Percentiles rank a stretch among this genome's conserved stretches.
These are phyloP conservation scores for Plasmodium gonderi DNA, from an alignment of 169 alveolate species.

Conservation along the genomic window DNA sequence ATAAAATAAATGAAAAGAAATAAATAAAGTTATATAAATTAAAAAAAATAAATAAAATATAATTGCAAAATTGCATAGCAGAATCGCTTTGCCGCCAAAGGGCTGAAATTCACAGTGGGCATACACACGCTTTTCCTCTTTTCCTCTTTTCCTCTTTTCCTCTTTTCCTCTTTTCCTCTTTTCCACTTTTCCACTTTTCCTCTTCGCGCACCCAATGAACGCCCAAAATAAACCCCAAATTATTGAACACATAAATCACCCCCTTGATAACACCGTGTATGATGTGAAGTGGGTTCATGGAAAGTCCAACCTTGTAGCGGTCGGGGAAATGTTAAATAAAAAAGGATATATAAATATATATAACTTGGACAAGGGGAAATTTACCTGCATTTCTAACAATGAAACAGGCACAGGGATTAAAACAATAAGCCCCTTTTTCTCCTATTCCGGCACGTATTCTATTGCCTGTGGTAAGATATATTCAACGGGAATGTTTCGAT, in stretches of 20 bases:
- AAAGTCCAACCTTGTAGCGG: conserved; percentile 85
- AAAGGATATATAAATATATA: conserved; percentile 89
- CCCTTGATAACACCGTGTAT: conserved; percentile 88
- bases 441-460: conserved; percentile 84
- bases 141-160: too few relatives aligned
- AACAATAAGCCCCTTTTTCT: conserved; percentile 84
- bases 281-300: conserved; percentile 91
- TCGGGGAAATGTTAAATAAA: conserved; percentile 89
- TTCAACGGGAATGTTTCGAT: not conserved
- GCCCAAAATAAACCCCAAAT: conserved; percentile 92
- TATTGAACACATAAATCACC: conserved; percentile 87
- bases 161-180: too few relatives aligned
- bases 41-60: too few relatives aligned
- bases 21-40: not conserved
- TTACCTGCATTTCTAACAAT: conserved; percentile 79
- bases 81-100: too few relatives aligned
- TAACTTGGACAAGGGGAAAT: conserved; percentile 85
- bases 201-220: conserved; percentile 79
- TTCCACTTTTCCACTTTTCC: too few relatives aligned
- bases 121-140: too few relatives aligned
- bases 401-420: conserved; percentile 84
- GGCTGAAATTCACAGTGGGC: too few relatives aligned
- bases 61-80: too few relatives aligned
- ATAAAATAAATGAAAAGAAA: not conserved
- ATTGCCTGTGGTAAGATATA: conserved; percentile 56